A percentile compares a stretch with the other conserved stretches of the same genome.
phyloP scores from a whole-genome alignment of 371 early-diverging fungal species.

The Mucor racemosus region DNA sequence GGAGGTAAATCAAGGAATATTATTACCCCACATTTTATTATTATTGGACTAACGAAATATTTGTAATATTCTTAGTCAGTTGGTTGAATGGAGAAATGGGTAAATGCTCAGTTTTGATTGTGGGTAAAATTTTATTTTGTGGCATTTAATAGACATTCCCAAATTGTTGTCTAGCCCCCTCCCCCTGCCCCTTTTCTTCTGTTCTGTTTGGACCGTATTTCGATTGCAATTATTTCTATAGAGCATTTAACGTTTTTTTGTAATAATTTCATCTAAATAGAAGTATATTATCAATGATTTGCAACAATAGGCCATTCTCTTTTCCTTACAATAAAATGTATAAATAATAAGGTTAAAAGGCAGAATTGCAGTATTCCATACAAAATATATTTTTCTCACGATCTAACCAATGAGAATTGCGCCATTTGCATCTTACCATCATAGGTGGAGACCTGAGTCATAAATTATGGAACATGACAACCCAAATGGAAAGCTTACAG shows the following conservation, averaged over 20 bases:
- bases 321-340: background rate
- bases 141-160: background rate
- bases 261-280: background rate
- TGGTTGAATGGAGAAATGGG: background rate
- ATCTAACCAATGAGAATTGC: conserved; percentile 21
- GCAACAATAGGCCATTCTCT: background rate
- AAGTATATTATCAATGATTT: background rate
- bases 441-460: conserved; percentile 9
- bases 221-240: no score
- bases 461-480: conserved; percentile 8
- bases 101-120: conserved; percentile 8
- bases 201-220: no score
- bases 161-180: no score
- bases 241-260: no score
- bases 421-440: conserved; percentile 17
- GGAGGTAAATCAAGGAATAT: conserved; percentile 6
- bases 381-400: conserved; percentile 27
- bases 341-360: conserved; percentile 16
- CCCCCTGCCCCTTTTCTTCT: no score
- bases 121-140: background rate
- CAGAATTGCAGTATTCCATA: conserved; percentile 1
- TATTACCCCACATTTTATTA: conserved; percentile 6
- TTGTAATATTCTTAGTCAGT: conserved; percentile 6
- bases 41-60: background rate
- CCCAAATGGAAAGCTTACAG: conserved; percentile 5